phyloP scores from a whole-genome alignment of 164 flowering plant genomes.

The Buxus sempervirens region DNA sequence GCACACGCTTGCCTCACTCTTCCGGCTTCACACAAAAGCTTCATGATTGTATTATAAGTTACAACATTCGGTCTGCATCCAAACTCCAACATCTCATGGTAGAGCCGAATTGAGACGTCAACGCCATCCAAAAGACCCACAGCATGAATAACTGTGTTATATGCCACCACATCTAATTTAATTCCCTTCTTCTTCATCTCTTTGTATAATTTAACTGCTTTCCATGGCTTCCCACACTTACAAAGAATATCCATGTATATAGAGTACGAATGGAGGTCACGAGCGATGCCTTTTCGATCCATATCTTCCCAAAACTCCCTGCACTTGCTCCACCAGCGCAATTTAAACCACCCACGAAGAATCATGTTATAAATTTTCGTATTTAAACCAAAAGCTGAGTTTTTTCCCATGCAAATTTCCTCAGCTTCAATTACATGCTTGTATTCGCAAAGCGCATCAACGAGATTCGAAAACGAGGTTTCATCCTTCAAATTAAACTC shows the following conservation, averaged over 20 bases:
- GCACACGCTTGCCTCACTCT: slow-evolving; percentile 55
- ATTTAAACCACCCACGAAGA: slow-evolving; percentile 75
- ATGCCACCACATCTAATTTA: slow-evolving; percentile 69
- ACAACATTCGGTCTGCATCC: slow-evolving; percentile 68
- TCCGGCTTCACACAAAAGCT: slow-evolving; percentile 69
- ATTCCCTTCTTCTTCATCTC: slow-evolving; percentile 79
- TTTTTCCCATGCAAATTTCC: slow-evolving; percentile 49
- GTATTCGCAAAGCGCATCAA: slow-evolving; percentile 88
- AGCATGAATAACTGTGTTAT: slow-evolving; percentile 73
- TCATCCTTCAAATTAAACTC: slow-evolving; percentile 70
- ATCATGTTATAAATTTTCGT: slow-evolving; percentile 73
- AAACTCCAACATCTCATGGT: slow-evolving; percentile 68
- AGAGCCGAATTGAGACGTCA: slow-evolving; percentile 51
- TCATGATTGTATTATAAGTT: slow-evolving; percentile 65
- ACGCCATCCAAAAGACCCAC: slow-evolving; percentile 69
- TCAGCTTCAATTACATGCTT: slow-evolving; percentile 89
- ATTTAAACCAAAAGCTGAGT: neutral
- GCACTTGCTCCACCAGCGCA: slow-evolving; percentile 92
- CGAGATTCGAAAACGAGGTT: slow-evolving; percentile 50
- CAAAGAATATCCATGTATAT: slow-evolving; percentile 86
- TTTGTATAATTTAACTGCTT: slow-evolving; percentile 68
- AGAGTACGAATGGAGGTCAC: slow-evolving; percentile 74
- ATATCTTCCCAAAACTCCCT: slow-evolving; percentile 89
- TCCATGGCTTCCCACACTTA: slow-evolving; percentile 85
- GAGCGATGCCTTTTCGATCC: slow-evolving; percentile 56